phyloP scores from a whole-genome alignment of 257 asterid genomes.

The Forsythia viridissima region DNA sequence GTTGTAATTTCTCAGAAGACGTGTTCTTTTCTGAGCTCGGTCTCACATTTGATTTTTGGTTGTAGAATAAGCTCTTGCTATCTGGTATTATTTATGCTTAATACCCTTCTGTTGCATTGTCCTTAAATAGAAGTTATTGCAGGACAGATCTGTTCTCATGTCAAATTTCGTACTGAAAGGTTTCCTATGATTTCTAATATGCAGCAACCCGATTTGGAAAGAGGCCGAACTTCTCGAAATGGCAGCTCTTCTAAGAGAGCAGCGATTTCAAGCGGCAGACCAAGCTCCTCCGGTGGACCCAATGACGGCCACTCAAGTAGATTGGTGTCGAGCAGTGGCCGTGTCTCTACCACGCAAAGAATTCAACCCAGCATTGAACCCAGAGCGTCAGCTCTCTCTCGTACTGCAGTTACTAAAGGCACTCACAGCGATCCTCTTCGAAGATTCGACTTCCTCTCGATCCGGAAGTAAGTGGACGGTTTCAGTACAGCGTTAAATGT shows the following conservation, averaged over 20 bases:
- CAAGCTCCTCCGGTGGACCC: conserved; percentile 47
- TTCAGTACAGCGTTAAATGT: neutral
- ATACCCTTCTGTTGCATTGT: neutral
- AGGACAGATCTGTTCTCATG: neutral
- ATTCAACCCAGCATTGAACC: conserved; percentile 16
- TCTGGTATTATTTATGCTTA: too few relatives aligned
- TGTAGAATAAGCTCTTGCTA: too few relatives aligned
- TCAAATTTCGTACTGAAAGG: neutral
- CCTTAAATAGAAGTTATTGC: neutral
- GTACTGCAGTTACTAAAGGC: neutral
- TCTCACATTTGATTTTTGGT: too few relatives aligned
- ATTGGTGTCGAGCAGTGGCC: conserved; percentile 40
- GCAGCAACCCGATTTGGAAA: conserved; percentile 44
- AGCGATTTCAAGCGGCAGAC: conserved; percentile 49
- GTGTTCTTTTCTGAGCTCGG: too few relatives aligned
- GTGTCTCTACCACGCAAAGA: conserved; percentile 32
- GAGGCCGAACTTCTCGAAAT: conserved; percentile 18
- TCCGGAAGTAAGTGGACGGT: conserved; percentile 18
- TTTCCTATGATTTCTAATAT: neutral
- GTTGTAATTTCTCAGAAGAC: neutral
- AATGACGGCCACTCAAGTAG: conserved; percentile 42
- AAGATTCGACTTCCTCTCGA: conserved; percentile 22
- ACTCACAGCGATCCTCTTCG: conserved; percentile 11
- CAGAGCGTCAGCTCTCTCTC: conserved; percentile 19
- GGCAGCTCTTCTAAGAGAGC: conserved; percentile 55